Conservation (phyloP, 192 early-diverging fungal genomes). For the Martensiomyces pterosporus region DNA sequence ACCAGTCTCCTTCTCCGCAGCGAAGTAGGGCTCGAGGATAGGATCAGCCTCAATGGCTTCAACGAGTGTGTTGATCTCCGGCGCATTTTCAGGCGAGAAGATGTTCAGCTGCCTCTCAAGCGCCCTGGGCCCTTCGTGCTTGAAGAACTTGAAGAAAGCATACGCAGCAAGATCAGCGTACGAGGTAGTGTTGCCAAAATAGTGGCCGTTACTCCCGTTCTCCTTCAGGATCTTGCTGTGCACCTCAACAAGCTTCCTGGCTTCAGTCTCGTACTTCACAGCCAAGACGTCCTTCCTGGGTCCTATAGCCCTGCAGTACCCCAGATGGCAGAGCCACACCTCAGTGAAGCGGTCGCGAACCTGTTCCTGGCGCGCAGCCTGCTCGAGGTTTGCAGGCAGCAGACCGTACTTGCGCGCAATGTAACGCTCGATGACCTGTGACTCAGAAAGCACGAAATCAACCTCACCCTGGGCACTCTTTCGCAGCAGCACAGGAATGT, state of each 20-base stretch:
- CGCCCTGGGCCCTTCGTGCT: neutral
- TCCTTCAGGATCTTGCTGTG: neutral
- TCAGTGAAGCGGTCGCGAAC: neutral
- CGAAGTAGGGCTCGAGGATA: neutral
- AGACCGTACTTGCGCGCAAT: slow-evolving; percentile 34
- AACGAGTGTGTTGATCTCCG: neutral
- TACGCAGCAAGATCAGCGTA: neutral
- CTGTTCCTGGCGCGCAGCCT: slow-evolving; percentile 5
- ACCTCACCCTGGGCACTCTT: slow-evolving; percentile 10
- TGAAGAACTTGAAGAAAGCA: neutral
- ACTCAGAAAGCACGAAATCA: slow-evolving; percentile 16
- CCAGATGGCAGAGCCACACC: neutral
- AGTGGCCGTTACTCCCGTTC: neutral
- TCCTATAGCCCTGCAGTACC: neutral
- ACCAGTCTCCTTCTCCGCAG: neutral
- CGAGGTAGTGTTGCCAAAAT: neutral
- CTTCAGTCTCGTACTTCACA: neutral
- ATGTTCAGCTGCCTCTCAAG: neutral
- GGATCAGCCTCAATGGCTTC: neutral
- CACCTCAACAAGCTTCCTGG: neutral
- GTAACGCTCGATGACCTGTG: slow-evolving; percentile 39
- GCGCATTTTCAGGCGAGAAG: neutral
- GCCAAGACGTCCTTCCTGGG: neutral
- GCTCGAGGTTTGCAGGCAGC: slow-evolving; percentile 10
- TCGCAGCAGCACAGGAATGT: slow-evolving; percentile 34